Evolutionary conservation across 1,139 yeast species (phyloP).

Genomic region (Kodamaea sp.): DNA sequence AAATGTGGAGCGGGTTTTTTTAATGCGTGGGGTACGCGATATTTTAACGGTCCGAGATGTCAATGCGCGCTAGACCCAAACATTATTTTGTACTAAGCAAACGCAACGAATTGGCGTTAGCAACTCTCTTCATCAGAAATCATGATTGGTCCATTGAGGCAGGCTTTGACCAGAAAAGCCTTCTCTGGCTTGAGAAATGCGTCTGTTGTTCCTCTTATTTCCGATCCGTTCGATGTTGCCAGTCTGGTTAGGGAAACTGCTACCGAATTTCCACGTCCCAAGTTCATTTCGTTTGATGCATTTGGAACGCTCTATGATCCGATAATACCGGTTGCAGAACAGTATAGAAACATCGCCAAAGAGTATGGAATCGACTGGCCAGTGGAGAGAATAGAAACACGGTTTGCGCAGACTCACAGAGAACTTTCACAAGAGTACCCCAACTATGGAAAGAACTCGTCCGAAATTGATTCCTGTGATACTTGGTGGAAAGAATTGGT

Average conservation of each 20-base stretch:
- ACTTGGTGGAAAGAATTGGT: conserved; percentile 66
- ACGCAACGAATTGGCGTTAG: too few relatives aligned
- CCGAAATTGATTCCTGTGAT: conserved; percentile 25
- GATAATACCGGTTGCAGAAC: conserved; percentile 50
- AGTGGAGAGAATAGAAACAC: conserved; percentile 23
- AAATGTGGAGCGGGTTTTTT: too few relatives aligned
- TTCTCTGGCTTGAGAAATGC: too few relatives aligned
- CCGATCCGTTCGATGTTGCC: conserved; percentile 28
- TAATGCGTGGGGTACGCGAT: too few relatives aligned
- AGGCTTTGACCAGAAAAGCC: too few relatives aligned
- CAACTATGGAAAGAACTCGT: conserved; percentile 56
- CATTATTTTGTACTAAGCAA: too few relatives aligned
- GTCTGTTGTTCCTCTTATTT: conserved; percentile 10
- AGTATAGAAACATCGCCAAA: conserved; percentile 50
- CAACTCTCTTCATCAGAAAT: too few relatives aligned
- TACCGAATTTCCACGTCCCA: conserved; percentile 41
- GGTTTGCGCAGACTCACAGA: conserved; percentile 32
- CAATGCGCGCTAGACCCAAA: too few relatives aligned
- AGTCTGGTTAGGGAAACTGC: conserved; percentile 29
- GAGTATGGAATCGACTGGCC: conserved; percentile 44
- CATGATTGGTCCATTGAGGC: too few relatives aligned
- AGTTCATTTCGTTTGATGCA: conserved; percentile 62
- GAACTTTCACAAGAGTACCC: conserved; percentile 42
- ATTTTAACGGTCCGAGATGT: too few relatives aligned
- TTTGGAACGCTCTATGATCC: conserved; percentile 68